Conservation (phyloP, 139 green algal species). For the Coelastrella sp. region DNA sequence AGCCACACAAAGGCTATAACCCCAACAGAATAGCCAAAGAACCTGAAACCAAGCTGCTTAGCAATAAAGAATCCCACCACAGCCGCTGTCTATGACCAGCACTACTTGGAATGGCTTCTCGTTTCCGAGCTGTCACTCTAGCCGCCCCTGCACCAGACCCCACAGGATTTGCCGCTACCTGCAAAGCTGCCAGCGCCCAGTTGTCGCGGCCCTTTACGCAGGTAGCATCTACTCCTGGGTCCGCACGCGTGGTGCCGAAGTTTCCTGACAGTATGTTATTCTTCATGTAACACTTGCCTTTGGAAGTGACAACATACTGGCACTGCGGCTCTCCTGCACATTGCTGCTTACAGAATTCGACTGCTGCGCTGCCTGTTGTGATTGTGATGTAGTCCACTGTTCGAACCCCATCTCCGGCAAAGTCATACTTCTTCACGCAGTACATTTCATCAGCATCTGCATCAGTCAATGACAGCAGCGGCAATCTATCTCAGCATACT, state of each 20-base stretch:
- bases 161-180: constrained; percentile 25
- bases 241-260: constrained; percentile 25
- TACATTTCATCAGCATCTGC: constrained; percentile 38
- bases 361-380: constrained; percentile 19
- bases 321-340: constrained; percentile 34
- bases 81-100: too few species aligned
- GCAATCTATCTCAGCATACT: not conserved
- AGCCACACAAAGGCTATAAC: too few species aligned
- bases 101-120: not conserved
- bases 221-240: constrained; percentile 15
- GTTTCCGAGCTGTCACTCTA: not conserved
- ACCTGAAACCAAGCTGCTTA: too few species aligned
- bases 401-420: constrained; percentile 43
- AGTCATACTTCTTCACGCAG: constrained; percentile 49
- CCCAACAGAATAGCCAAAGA: too few species aligned
- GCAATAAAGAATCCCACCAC: too few species aligned
- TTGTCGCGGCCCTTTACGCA: constrained; percentile 45
- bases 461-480: not conserved
- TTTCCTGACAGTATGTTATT: constrained; percentile 39
- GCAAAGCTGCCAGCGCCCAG: constrained; percentile 34
- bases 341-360: constrained; percentile 51
- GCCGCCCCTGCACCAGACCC: not conserved
- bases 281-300: constrained; percentile 51
- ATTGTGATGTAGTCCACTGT: constrained; percentile 42
- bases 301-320: constrained; percentile 38